phyloP scores from a whole-genome alignment of 1,284 basidiomycete genomes.

The Anthracocystis panici-leucophaei region DNA sequence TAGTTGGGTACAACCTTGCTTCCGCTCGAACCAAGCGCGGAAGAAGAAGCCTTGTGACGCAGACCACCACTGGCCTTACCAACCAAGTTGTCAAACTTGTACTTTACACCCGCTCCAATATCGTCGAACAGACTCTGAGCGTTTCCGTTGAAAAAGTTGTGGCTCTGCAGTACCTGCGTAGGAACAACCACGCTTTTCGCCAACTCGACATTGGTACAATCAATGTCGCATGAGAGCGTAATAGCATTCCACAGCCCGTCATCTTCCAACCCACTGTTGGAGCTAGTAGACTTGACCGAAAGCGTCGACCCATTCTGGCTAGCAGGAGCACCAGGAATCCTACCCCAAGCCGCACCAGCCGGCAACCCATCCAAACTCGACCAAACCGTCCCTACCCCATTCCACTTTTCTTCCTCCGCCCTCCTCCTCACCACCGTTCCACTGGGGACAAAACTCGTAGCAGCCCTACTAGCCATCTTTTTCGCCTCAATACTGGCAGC shows the following conservation, averaged over 20 bases:
- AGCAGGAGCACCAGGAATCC: conserved; percentile 41
- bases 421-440: conserved; percentile 36
- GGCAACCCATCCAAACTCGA: conserved; percentile 49
- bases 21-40: neutral
- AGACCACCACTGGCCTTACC: conserved; percentile 6
- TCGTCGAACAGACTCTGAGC: conserved; percentile 38
- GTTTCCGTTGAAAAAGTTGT: conserved; percentile 59
- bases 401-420: conserved; percentile 45
- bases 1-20: conserved; percentile 33
- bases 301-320: conserved; percentile 15
- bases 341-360: conserved; percentile 37
- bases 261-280: conserved; percentile 33
- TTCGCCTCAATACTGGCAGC: conserved; percentile 25
- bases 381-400: conserved; percentile 59
- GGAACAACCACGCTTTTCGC: conserved; percentile 56
- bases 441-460: conserved; percentile 24
- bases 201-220: conserved; percentile 46
- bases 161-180: conserved; percentile 43
- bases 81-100: conserved; percentile 51
- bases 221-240: conserved; percentile 51
- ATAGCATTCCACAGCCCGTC: conserved; percentile 61
- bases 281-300: conserved; percentile 10
- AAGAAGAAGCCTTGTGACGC: conserved; percentile 21
- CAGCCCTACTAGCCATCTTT: conserved; percentile 27
- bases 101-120: conserved; percentile 55